Percentiles rank a stretch among this genome's conserved stretches.
Conservation (phyloP, 148 eudicot species). For the Camellia sinensis region DNA sequence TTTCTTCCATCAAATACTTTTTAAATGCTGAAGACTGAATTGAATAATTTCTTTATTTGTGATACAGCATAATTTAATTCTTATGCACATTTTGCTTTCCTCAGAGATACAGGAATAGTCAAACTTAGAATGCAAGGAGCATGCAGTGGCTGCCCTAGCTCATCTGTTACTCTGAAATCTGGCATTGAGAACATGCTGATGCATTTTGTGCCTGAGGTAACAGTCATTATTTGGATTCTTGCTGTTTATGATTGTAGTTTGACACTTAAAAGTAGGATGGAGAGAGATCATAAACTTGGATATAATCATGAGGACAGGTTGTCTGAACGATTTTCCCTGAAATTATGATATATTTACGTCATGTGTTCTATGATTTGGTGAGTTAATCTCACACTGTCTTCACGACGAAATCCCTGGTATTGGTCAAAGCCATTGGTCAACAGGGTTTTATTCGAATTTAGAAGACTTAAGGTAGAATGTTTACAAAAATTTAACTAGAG, state of each 20-base stretch:
- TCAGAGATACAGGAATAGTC: conserved; percentile 83
- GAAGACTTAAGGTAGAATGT: not conserved
- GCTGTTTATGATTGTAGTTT: not conserved
- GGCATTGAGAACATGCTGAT: conserved; percentile 98
- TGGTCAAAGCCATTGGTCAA: no score
- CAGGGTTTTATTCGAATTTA: not conserved
- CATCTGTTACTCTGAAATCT: conserved; percentile 92
- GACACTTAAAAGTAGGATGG: not conserved
- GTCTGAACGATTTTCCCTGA: not conserved
- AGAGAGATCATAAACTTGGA: not conserved
- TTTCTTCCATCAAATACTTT: conserved; percentile 3
- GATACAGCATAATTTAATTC: not conserved
- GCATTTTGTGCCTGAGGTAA: conserved; percentile 98
- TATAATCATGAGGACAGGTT: not conserved
- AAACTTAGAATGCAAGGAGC: conserved; percentile 97
- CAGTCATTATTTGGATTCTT: not conserved
- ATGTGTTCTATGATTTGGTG: not conserved
- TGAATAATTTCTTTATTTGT: not conserved
- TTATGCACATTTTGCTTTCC: conserved; percentile 13
- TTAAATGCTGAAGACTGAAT: not conserved
- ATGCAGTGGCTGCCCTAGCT: conserved; percentile 98
- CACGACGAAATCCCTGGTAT: not conserved
- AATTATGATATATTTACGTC: not conserved
- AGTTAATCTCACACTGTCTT: not conserved
- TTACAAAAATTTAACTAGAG: not conserved